phyloP scores from a whole-genome alignment of 2,329 filamentous ascomycete species.

The Fusarium transvaalense region DNA sequence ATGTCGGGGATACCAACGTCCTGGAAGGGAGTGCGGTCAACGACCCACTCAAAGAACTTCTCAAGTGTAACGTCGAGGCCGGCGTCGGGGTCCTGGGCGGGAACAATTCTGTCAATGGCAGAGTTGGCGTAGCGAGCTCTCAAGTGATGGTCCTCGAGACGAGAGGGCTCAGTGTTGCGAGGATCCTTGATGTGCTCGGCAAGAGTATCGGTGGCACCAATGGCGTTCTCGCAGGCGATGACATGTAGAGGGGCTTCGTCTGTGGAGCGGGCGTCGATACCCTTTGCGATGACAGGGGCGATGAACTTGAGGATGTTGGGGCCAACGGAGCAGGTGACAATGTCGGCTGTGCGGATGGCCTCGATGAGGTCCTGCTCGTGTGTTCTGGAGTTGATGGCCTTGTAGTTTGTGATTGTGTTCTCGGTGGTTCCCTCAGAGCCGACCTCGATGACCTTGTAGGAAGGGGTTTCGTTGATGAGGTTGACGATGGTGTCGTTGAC shows the following conservation, averaged over 20 bases:
- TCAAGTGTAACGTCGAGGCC: conserved; percentile 95
- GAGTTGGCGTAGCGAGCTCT: conserved; percentile 96
- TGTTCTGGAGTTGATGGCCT: conserved; percentile 93
- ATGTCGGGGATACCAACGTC: conserved; percentile 76
- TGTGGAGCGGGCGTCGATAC: conserved; percentile 80
- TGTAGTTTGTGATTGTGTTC: conserved; percentile 93
- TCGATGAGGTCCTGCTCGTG: conserved; percentile 84
- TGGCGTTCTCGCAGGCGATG: conserved; percentile 98
- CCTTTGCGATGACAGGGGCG: conserved; percentile 94
- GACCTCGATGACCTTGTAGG: conserved; percentile 94
- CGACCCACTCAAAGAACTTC: conserved; percentile 99
- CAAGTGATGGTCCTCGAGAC: conserved; percentile 74
- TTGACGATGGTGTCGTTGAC: conserved; percentile 88
- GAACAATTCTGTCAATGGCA: conserved; percentile 97
- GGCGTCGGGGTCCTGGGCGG: conserved; percentile 82
- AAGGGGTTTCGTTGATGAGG: conserved; percentile 77
- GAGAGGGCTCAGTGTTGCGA: conserved; percentile 76
- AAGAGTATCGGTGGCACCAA: conserved; percentile 91
- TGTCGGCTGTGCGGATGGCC: conserved; percentile 87
- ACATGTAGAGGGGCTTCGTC: conserved; percentile 80
- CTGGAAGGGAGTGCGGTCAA: conserved; percentile 87
- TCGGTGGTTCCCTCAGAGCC: conserved; percentile 83
- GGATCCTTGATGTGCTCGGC: conserved; percentile 82
- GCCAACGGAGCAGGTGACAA: conserved; percentile 97
- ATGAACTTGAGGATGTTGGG: conserved; percentile 97